Evolutionary conservation across 169 alveolate genomes (phyloP).

Genomic region (Eimeria sp.): DNA sequence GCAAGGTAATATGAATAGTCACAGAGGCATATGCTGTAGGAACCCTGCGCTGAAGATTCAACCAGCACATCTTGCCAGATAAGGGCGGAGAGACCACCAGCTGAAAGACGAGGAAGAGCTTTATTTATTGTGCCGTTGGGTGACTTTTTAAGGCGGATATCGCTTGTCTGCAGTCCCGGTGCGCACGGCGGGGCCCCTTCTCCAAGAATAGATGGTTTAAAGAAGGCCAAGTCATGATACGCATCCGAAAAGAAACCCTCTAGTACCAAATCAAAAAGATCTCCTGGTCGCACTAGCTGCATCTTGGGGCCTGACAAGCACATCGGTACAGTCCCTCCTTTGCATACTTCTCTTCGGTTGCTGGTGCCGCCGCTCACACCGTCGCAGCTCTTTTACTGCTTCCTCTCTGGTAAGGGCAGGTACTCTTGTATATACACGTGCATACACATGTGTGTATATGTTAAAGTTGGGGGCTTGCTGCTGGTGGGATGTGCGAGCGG

Average conservation of each 20-base stretch:
- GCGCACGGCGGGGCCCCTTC: neutral
- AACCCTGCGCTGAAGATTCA: neutral
- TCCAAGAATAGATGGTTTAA: neutral
- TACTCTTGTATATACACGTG: too few relatives aligned
- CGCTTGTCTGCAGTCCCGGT: neutral
- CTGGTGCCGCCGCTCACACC: neutral
- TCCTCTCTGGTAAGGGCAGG: too few relatives aligned
- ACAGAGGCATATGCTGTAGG: conserved; percentile 11
- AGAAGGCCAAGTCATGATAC: neutral
- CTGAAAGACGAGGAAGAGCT: neutral
- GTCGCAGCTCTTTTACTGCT: neutral
- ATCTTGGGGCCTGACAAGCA: conserved; percentile 19
- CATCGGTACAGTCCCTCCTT: too few relatives aligned
- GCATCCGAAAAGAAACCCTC: neutral
- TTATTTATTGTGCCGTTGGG: neutral
- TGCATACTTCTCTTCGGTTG: neutral
- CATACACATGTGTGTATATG: neutral
- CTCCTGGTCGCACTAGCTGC: neutral
- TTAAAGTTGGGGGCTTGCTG: neutral
- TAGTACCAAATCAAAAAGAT: neutral
- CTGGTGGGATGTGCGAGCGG: neutral
- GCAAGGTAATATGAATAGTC: neutral
- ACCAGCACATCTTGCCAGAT: neutral
- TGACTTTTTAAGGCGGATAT: neutral
- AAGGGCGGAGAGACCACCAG: neutral